These are phyloP conservation scores for Solanum hybrid DNA, from an alignment of 305 asterid genomes.

Conservation along the genomic window DNA sequence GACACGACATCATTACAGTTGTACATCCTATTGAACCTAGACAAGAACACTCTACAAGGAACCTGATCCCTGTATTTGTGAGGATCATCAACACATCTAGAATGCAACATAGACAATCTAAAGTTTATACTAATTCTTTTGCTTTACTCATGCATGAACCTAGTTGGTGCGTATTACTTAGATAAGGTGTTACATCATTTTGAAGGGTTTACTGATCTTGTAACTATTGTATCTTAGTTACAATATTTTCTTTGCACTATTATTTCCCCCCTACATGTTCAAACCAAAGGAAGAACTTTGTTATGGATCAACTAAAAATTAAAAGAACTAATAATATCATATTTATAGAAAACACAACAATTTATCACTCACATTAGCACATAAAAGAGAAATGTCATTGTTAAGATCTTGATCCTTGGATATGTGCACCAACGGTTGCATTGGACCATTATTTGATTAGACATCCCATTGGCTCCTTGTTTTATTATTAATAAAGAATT, in stretches of 20 bases:
- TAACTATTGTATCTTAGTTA: too few relatives aligned
- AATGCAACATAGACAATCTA: too few relatives aligned
- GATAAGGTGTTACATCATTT: too few relatives aligned
- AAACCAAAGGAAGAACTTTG: background rate
- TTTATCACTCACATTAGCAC: background rate
- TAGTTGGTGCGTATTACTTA: too few relatives aligned
- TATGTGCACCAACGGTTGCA: conserved; percentile 43
- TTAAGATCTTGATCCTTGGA: conserved; percentile 8
- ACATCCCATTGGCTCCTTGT: conserved; percentile 57
- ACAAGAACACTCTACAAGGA: background rate
- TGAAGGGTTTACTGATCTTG: too few relatives aligned
- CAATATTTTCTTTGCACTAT: background rate
- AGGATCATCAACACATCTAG: too few relatives aligned
- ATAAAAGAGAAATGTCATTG: conserved; percentile 37
- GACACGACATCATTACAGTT: fast-evolving
- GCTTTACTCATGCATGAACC: too few relatives aligned
- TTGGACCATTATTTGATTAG: conserved; percentile 27
- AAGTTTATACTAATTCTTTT: too few relatives aligned
- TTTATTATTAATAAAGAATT: too few relatives aligned
- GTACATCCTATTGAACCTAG: background rate
- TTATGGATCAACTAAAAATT: background rate
- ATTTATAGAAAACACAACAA: background rate
- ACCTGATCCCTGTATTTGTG: background rate
- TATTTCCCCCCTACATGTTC: background rate
- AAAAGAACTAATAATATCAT: background rate